Base-by-base conservation (phyloP, 2,329 filamentous ascomycete species). In the Cercospora zeae-maydis region DNA sequence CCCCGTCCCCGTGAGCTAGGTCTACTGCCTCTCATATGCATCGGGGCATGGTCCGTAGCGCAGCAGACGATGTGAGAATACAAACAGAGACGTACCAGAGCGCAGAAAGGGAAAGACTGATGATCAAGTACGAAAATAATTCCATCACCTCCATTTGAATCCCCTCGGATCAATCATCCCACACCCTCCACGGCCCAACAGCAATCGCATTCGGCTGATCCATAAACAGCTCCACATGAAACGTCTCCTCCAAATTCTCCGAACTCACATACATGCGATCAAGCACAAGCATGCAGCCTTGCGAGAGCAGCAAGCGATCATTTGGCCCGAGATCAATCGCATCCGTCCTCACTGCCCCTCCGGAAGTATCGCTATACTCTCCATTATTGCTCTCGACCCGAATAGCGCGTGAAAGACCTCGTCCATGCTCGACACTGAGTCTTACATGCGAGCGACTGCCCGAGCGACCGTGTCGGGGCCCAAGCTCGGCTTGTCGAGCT, bases 251-350 rank as follows among this genome's bases (percentile, higher is more conserved):
- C 58, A 69, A 72, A 59, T 74, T 71, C 42, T 75, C 81, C 4
- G 78, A 77, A 49, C 80, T 80, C 10, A 83, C 84, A n/a, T 87
- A 89, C 71, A 93, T 83, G 67, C 89, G 84, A 76, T 97, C 92
- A 45, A 97, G 79, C 5, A 96, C 88, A 58, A 97, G 80, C 89
- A 90, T 96, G 62, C 92, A 75, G 16, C 87, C 87, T 19, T 84
- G 83, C 30, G 61, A 56, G 9, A 77, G 56, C 45, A 57, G 58
- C 45, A 59, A 77, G 31, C 77, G 77, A 62, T 81, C 78, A 66
- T 79, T 82, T 0, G 91, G 89, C 49, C 87, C 86, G 45, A 96
- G 77, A 76, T 96, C 88, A 57, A 96, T 83, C 66, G 93, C 88
- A 13, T 85, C 81, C 1, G 89, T 90, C 54, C 90, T 83, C 27